Base-by-base conservation (phyloP, 371 early-diverging fungal species). In the Mucor mucedo region DNA sequence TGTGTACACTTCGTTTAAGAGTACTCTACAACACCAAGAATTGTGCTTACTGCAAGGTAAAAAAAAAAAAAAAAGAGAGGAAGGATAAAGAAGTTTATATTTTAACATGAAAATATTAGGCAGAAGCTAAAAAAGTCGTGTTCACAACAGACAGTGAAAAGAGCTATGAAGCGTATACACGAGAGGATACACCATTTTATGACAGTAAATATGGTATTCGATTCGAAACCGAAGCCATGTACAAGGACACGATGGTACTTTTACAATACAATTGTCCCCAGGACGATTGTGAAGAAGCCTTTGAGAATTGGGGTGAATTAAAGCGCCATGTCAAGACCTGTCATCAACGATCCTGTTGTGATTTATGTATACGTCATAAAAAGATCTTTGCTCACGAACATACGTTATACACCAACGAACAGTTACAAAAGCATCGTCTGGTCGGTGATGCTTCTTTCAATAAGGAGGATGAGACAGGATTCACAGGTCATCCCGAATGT, bases 341-440 rank as follows among this genome's bases (percentile, higher is more conserved):
- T 10, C 98, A 98, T 76, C 73, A 86, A 13, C 68, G 82, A 66
- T 58, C 35, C 27, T 59, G 48, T 13, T 70, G 94, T 69, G 94
- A 97, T 57, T 74, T 97, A n/a, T 98, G 98, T 71, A 83, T 89
- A 13, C 76, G 86, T 6, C 82, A 91, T 81, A 96, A 97, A 73
- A 95, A 92, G 79, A 86, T 93, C 11, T 98, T 98, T 79, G 83
- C 93, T 0, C 91, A 91, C 70, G 98, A 98, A 69, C 95, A 95
- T 72, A 78, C 84, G 6, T 78, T 96, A 39, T 96, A 86, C 75
- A 90, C 91, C 4, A 65, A 79, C 4, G 58, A 80, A 21, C 85
- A 88, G 39, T 82, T 96, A 9, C 84, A 84, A 14, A 72, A 78
- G 30, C 98, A 98, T 73, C 82, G 85, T 68, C 82, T 82, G 54